Conservation (phyloP, 1,139 yeast genomes). For the Protomyces gravidus region DNA sequence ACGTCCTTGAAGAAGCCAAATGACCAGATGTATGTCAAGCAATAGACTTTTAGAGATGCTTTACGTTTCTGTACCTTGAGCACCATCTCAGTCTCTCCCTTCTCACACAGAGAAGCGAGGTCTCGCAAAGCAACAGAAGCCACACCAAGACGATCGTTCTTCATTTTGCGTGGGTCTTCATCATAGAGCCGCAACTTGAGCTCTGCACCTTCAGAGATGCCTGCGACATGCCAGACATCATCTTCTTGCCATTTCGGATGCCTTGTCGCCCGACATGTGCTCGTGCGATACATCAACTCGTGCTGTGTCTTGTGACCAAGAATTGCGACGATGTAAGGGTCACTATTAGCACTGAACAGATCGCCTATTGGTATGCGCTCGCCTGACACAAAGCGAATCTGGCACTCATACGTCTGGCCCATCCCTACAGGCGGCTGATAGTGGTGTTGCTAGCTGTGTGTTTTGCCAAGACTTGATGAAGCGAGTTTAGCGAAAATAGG, state of each 20-base stretch:
- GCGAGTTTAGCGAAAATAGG: too few relatives aligned
- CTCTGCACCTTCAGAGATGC: constrained; percentile 13
- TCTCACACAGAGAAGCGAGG: constrained; percentile 6
- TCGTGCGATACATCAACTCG: constrained; percentile 14
- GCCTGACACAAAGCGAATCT: neutral
- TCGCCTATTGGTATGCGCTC: constrained; percentile 8
- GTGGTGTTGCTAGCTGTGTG: too few relatives aligned
- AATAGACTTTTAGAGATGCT: constrained; percentile 7
- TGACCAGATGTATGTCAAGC: constrained; percentile 4
- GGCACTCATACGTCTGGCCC: neutral
- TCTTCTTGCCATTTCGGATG: constrained; percentile 25
- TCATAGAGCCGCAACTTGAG: constrained; percentile 15
- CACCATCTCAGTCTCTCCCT: constrained; percentile 4
- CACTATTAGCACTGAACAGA: constrained; percentile 16
- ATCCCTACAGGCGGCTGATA: too few relatives aligned
- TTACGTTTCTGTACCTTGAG: constrained; percentile 26
- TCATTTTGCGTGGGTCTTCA: constrained; percentile 24
- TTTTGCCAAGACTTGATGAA: too few relatives aligned
- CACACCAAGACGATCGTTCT: constrained; percentile 23
- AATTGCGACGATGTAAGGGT: constrained; percentile 21
- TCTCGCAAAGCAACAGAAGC: neutral
- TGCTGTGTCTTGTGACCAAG: constrained; percentile 15
- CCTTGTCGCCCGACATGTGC: constrained; percentile 16
- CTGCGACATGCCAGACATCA: constrained; percentile 23
- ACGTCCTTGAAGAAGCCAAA: constrained; percentile 10